Evolutionary conservation across 306 rosid species (phyloP), one percentile per base, ranked within the genome.

Genomic region (peach (Prunus persica)): DNA sequence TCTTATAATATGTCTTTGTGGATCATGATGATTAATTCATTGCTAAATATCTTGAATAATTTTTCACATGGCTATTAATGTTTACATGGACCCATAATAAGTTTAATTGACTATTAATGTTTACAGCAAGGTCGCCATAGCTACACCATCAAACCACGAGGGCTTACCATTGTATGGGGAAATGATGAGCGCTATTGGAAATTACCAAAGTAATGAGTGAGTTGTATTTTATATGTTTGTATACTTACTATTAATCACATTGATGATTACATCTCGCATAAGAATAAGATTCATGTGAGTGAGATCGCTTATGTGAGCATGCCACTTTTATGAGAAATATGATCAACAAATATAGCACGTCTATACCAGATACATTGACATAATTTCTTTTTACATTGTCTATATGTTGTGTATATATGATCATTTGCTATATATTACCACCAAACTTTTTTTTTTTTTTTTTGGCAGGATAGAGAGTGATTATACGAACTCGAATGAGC

Each of bases 181-280:
- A 81, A 73, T 30, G 90, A 84, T 75, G 18, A 22, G 2, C 88
- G 83, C 49, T 82, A 84, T 34, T 87, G 90, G 84, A 75, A 50
- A 41, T 3, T 83, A 67, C 82, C 79, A 2, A 8, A 4, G 84
- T 76, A 80, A 58, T 56, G 38, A 50, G 10, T 8, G 19, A 45
- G 25, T 58, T 47, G 0, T 27, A n/a, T 47, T 14, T 2, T 16
- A 43, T 13, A 46, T 24, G 2, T 30, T 1, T 20, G 32, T 18
- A 45, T 0, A 6, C 15, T 22, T 38, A 38, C 43, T 38, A 38
- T 34, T 34, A 6, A 14, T 6, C 2, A 11, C 8, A 9, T 10
- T 54, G 50, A 16, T n/a, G 20, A 11, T 11, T 5, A 5, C 11
- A 32, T 64, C 32, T 32, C 47, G 0, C 24, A 4, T 65, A 34